Evolutionary conservation across 23 red algal genomes (phyloP).

Genomic region (Gracilaria domingensis): DNA sequence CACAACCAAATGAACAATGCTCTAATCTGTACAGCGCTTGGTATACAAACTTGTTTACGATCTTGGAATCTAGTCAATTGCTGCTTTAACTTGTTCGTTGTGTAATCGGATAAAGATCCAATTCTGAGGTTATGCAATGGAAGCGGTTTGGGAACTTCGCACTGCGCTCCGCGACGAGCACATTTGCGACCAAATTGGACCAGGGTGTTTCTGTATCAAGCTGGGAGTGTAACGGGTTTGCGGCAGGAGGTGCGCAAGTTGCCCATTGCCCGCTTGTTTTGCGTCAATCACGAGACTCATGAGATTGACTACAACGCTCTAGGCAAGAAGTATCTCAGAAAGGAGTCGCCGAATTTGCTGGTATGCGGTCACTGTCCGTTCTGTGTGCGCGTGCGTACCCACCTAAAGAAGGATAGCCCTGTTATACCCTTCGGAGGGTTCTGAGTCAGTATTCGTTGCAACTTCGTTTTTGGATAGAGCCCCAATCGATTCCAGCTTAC

Average conservation of each 20-base stretch:
- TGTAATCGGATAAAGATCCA: constrained; percentile 29
- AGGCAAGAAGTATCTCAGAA: constrained; percentile 2
- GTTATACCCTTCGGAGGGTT: too few species aligned
- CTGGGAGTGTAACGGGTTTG: not conserved
- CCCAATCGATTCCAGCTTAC: too few species aligned
- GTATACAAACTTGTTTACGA: constrained; percentile 20
- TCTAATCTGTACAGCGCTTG: constrained; percentile 58
- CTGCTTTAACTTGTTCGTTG: constrained; percentile 59
- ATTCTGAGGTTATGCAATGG: constrained; percentile 59
- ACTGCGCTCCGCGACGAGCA: constrained; percentile 1
- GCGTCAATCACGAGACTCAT: constrained; percentile 11
- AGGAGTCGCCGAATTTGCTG: too few species aligned
- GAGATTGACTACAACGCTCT: constrained; percentile 4
- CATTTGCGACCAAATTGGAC: not conserved
- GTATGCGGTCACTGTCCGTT: too few species aligned
- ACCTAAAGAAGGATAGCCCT: too few species aligned
- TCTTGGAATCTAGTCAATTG: constrained; percentile 63
- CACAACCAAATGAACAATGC: constrained; percentile 78
- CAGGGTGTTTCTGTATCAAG: constrained; percentile 5
- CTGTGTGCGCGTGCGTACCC: too few species aligned
- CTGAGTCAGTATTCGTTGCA: too few species aligned
- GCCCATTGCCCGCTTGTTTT: not conserved
- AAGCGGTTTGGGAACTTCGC: constrained; percentile 1
- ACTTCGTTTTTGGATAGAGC: too few species aligned
- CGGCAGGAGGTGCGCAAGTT: constrained; percentile 14